phyloP scores from a whole-genome alignment of 331 rosid species.

The Arachis monticola region DNA sequence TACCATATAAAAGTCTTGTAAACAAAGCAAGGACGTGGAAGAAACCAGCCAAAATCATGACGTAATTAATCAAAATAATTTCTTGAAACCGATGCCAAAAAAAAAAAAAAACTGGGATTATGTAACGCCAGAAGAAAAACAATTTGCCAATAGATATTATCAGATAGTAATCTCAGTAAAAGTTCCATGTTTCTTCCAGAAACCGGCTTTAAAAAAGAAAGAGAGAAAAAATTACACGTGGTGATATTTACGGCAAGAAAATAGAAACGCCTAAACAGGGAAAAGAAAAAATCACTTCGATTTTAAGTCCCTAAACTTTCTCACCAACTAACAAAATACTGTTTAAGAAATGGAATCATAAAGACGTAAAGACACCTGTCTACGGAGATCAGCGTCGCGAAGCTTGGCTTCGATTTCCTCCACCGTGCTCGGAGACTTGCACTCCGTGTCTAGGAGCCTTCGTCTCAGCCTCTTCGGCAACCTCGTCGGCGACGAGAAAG shows the following conservation, averaged over 20 bases:
- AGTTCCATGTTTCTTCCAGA: conserved; percentile 1
- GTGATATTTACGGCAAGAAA: background rate
- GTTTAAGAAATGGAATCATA: conserved; percentile 20
- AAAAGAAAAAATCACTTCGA: conserved; percentile 10
- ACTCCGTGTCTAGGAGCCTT: conserved; percentile 60
- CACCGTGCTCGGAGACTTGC: conserved; percentile 72
- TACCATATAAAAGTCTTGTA: conserved; percentile 46
- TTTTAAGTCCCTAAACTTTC: conserved; percentile 33
- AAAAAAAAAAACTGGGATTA: background rate
- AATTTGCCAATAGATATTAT: background rate
- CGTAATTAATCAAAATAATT: conserved; percentile 20
- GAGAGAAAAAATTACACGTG: conserved; percentile 30
- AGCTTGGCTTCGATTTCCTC: conserved; percentile 91
- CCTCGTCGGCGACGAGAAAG: conserved; percentile 56
- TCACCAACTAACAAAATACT: conserved; percentile 37
- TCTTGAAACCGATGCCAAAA: conserved; percentile 5
- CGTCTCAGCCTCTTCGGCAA: conserved; percentile 79
- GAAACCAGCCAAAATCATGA: conserved; percentile 8
- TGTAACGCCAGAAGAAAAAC: conserved; percentile 14
- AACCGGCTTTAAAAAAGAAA: background rate
- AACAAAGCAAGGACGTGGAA: conserved; percentile 26
- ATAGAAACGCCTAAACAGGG: background rate
- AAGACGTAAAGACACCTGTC: conserved; percentile 68
- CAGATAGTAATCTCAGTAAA: conserved; percentile 11
- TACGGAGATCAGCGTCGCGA: conserved; percentile 88